Conservation (phyloP, 2,329 filamentous ascomycete species). For the Lachnellula hyalina region DNA sequence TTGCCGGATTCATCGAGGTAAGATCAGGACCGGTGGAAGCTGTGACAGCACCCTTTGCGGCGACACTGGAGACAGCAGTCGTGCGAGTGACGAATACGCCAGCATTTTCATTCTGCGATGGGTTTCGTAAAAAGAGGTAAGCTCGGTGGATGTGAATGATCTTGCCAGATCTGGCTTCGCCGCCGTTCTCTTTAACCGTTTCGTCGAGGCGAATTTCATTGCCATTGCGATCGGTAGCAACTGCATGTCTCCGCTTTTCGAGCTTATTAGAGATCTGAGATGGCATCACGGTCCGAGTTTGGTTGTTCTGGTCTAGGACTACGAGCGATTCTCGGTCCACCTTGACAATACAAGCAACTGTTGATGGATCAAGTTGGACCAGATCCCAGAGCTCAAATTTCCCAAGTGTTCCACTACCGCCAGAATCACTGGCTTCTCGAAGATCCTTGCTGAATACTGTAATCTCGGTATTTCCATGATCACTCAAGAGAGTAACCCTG, state of each 20-base stretch:
- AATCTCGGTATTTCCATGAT: conserved; percentile 88
- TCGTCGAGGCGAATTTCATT: conserved; percentile 90
- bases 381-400: conserved; percentile 91
- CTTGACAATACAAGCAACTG: conserved; percentile 89
- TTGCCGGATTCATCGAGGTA: conserved; percentile 84
- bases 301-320: conserved; percentile 85
- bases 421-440: conserved; percentile 86
- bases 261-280: conserved; percentile 90
- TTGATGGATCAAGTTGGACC: conserved; percentile 87
- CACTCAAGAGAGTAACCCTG: conserved; percentile 85
- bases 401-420: conserved; percentile 76
- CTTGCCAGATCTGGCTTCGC: conserved; percentile 78
- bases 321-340: conserved; percentile 90
- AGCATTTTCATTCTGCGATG: conserved; percentile 77
- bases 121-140: conserved; percentile 86
- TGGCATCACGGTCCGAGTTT: conserved; percentile 74
- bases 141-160: conserved; percentile 92
- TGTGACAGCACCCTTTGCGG: conserved; percentile 78
- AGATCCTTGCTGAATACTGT: conserved; percentile 98
- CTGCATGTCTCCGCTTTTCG: conserved; percentile 73
- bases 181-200: conserved; percentile 83
- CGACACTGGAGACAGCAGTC: conserved; percentile 80
- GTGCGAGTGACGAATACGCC: conserved; percentile 85
- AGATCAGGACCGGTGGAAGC: conserved; percentile 67
- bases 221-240: conserved; percentile 88